phyloP scores from a whole-genome alignment of 2,329 filamentous ascomycete genomes.

The Ophiocordyceps sinensis region DNA sequence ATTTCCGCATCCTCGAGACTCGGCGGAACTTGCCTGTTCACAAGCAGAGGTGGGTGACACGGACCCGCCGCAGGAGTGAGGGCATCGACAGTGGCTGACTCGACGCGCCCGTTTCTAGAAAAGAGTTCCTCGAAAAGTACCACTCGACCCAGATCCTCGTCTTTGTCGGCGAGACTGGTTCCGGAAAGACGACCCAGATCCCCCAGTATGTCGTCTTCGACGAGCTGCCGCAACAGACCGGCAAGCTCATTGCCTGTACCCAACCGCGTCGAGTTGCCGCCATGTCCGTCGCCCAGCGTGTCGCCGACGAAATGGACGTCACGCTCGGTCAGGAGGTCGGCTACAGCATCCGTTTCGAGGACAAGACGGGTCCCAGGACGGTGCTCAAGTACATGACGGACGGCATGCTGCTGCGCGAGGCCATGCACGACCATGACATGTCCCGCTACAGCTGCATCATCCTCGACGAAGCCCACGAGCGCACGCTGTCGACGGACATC shows the following conservation, averaged over 20 bases:
- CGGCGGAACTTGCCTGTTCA: conserved; percentile 81
- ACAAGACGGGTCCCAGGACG: conserved; percentile 77
- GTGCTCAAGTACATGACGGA: conserved; percentile 99
- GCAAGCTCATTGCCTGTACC: conserved; percentile 91
- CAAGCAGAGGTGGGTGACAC: conserved; percentile 55
- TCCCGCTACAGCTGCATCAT: conserved; percentile 94
- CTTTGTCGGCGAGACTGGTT: conserved; percentile 98
- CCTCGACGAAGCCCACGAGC: conserved; percentile 95
- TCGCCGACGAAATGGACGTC: conserved; percentile 93
- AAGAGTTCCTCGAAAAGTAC: conserved; percentile 88
- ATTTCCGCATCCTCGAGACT: conserved; percentile 78
- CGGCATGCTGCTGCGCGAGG: conserved; percentile 92
- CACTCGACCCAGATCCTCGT: conserved; percentile 92
- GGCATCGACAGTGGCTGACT: neutral
- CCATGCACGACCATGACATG: conserved; percentile 89
- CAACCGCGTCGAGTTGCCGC: conserved; percentile 95
- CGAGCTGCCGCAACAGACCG: conserved; percentile 72
- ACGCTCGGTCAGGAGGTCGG: conserved; percentile 86
- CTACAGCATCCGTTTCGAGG: conserved; percentile 98
- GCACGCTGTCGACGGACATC: conserved; percentile 93
- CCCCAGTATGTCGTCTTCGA: conserved; percentile 97
- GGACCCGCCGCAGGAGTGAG: too few relatives aligned
- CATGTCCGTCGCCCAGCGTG: conserved; percentile 97
- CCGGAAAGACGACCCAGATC: conserved; percentile 97
- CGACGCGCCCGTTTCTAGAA: conserved; percentile 28